phyloP scores from a whole-genome alignment of 1,139 yeast species.

The Suhomyces yuchorum region DNA sequence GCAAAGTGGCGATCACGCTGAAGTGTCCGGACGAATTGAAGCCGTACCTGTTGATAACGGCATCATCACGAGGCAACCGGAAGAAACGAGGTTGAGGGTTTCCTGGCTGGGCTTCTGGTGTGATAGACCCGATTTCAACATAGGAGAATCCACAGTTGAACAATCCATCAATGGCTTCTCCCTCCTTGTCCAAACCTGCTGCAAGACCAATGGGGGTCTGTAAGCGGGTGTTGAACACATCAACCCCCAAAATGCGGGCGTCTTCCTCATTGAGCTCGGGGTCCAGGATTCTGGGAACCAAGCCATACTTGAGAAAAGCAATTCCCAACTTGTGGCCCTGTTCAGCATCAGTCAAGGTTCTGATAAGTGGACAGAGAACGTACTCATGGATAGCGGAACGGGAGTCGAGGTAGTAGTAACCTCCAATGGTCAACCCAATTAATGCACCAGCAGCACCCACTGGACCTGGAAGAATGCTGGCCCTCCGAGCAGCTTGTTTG shows the following conservation, averaged over 20 bases:
- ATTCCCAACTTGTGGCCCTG: constrained; percentile 80
- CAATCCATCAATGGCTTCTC: constrained; percentile 86
- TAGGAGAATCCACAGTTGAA: constrained; percentile 81
- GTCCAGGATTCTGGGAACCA: constrained; percentile 61
- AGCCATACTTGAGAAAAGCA: constrained; percentile 64
- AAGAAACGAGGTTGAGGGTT: constrained; percentile 90
- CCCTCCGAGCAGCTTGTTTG: constrained; percentile 12
- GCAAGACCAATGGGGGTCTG: constrained; percentile 88
- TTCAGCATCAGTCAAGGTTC: constrained; percentile 79
- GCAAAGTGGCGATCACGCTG: constrained; percentile 65
- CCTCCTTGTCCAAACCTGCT: constrained; percentile 95
- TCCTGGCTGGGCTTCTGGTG: constrained; percentile 93
- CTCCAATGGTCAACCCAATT: constrained; percentile 31
- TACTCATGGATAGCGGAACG: constrained; percentile 84
- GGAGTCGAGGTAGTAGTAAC: constrained; percentile 65
- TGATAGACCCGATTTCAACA: constrained; percentile 90
- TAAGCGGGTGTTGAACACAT: constrained; percentile 64
- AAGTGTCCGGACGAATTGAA: constrained; percentile 91
- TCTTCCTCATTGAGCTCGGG: constrained; percentile 45
- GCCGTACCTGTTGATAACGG: constrained; percentile 92
- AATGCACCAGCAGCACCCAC: constrained; percentile 27
- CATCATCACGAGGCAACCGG: constrained; percentile 80
- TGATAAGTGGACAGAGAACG: constrained; percentile 71
- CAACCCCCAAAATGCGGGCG: constrained; percentile 55
- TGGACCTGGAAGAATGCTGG: constrained; percentile 35